Evolutionary conservation across 1,284 basidiomycete genomes (phyloP).

Genomic region (Ceratobasidium sp.): DNA sequence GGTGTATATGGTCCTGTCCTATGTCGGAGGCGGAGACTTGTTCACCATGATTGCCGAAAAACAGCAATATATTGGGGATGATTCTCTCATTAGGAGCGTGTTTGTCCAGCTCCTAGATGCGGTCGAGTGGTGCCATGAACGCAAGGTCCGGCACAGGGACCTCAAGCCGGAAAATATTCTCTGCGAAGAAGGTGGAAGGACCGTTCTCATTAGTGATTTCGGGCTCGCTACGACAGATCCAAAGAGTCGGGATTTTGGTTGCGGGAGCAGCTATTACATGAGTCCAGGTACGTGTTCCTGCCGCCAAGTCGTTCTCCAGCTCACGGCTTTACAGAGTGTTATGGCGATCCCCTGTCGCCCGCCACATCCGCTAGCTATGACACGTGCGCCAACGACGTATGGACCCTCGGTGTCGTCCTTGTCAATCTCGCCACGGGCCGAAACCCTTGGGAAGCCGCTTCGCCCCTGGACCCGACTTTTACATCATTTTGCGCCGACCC

Average conservation of each 20-base stretch:
- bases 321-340: neutral
- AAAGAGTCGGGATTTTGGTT: slow-evolving; percentile 89
- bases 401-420: slow-evolving; percentile 94
- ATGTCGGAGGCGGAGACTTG: slow-evolving; percentile 39
- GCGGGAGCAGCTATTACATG: slow-evolving; percentile 97
- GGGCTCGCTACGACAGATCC: slow-evolving; percentile 93
- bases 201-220: slow-evolving; percentile 93
- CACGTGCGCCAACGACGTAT: slow-evolving; percentile 81
- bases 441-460: slow-evolving; percentile 86
- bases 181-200: slow-evolving; percentile 67
- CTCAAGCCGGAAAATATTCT: slow-evolving; percentile 98
- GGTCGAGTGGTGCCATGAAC: slow-evolving; percentile 39
- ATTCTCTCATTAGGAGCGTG: slow-evolving; percentile 21
- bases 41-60: slow-evolving; percentile 39
- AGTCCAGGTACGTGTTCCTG: slow-evolving; percentile 70
- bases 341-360: slow-evolving; percentile 6
- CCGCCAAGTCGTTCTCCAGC: neutral
- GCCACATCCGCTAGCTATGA: slow-evolving; percentile 61
- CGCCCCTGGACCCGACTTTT: slow-evolving; percentile 66
- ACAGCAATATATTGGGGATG: slow-evolving; percentile 36
- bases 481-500: slow-evolving; percentile 32
- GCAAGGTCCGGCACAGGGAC: slow-evolving; percentile 91
- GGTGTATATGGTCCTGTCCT: slow-evolving; percentile 38
- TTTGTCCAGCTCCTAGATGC: slow-evolving; percentile 39
- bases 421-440: slow-evolving; percentile 91